Conservation (phyloP, 106 monocot species). For the Cymbidium sinense region DNA sequence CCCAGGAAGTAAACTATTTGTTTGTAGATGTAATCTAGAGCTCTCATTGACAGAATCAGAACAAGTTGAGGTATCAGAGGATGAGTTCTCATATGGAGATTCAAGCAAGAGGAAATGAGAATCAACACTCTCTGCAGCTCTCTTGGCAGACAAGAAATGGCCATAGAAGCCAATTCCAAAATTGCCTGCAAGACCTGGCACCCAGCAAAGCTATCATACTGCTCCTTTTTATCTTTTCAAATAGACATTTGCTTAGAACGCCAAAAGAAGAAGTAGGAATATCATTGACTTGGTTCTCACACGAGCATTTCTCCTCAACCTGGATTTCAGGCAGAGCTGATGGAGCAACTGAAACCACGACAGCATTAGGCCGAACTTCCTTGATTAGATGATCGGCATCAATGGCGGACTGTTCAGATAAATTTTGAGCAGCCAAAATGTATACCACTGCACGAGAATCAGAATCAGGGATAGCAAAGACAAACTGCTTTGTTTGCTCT, state of each 20-base stretch:
- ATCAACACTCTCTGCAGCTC: slow-evolving; percentile 47
- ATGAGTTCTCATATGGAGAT: slow-evolving; percentile 46
- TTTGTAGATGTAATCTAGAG: slow-evolving; percentile 19
- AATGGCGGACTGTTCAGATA: slow-evolving; percentile 59
- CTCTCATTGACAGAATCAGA: slow-evolving; percentile 7
- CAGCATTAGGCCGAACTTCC: slow-evolving; percentile 62
- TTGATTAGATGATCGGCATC: slow-evolving; percentile 66
- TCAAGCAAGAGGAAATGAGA: slow-evolving; percentile 72
- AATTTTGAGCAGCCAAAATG: slow-evolving; percentile 53
- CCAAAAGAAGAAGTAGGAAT: slow-evolving; percentile 73
- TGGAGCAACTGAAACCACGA: slow-evolving; percentile 52
- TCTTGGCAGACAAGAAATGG: slow-evolving; percentile 70
- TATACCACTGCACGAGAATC: slow-evolving; percentile 42
- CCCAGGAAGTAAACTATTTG: slow-evolving; percentile 32
- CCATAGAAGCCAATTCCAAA: slow-evolving; percentile 88
- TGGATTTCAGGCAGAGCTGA: slow-evolving; percentile 58
- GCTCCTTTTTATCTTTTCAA: slow-evolving; percentile 57
- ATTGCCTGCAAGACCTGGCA: slow-evolving; percentile 64
- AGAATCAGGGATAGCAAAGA: slow-evolving; percentile 54
- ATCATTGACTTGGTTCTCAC: slow-evolving; percentile 13
- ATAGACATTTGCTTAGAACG: slow-evolving; percentile 61
- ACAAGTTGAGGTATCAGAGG: too few species aligned
- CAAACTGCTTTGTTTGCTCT: slow-evolving; percentile 69
- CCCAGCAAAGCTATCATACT: slow-evolving; percentile 73
- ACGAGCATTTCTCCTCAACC: slow-evolving; percentile 33